A percentile compares a stretch with the other conserved stretches of the same genome.
These are phyloP conservation scores for Fusarium oligoseptatum DNA, from an alignment of 2,329 filamentous ascomycete genomes.

Conservation along the genomic window DNA sequence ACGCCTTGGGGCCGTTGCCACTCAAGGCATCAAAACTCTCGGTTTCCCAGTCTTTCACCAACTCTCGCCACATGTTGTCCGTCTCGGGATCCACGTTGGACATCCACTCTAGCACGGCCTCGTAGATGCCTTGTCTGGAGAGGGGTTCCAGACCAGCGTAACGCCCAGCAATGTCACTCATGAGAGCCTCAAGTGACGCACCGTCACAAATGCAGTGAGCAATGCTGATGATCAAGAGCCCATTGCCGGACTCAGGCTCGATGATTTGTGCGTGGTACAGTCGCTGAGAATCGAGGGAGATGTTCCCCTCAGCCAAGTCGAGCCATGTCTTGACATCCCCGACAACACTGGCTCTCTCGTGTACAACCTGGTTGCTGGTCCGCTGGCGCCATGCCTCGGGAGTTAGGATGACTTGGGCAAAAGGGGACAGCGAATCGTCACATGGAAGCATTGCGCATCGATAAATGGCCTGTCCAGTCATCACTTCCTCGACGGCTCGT, in stretches of 20 bases:
- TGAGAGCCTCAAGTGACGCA: slow-evolving; percentile 17
- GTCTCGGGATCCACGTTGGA: background rate
- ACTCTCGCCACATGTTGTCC: slow-evolving; percentile 11
- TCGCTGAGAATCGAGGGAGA: slow-evolving; percentile 1
- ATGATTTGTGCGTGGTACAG: slow-evolving; percentile 10
- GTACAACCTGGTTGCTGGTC: background rate
- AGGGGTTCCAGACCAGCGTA: slow-evolving; percentile 3
- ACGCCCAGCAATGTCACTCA: slow-evolving; percentile 1
- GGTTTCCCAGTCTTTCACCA: slow-evolving; percentile 17
- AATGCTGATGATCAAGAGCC: slow-evolving; percentile 7
- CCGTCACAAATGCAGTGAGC: slow-evolving; percentile 30
- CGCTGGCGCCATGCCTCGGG: background rate
- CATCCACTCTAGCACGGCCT: background rate
- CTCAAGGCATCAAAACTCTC: slow-evolving; percentile 13
- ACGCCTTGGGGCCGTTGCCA: slow-evolving; percentile 6
- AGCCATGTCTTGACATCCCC: background rate
- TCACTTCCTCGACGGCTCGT: background rate
- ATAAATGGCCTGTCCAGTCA: slow-evolving; percentile 20
- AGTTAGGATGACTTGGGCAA: background rate
- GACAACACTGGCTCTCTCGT: background rate
- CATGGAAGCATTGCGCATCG: slow-evolving; percentile 10
- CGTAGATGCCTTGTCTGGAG: background rate
- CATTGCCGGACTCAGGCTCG: background rate
- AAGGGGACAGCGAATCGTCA: slow-evolving; percentile 10
- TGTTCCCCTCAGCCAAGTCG: background rate